Percentiles rank a stretch among this genome's conserved stretches.
Conservation (phyloP, 495 filamentous ascomycete species). For the Bathelium albidoporum region DNA sequence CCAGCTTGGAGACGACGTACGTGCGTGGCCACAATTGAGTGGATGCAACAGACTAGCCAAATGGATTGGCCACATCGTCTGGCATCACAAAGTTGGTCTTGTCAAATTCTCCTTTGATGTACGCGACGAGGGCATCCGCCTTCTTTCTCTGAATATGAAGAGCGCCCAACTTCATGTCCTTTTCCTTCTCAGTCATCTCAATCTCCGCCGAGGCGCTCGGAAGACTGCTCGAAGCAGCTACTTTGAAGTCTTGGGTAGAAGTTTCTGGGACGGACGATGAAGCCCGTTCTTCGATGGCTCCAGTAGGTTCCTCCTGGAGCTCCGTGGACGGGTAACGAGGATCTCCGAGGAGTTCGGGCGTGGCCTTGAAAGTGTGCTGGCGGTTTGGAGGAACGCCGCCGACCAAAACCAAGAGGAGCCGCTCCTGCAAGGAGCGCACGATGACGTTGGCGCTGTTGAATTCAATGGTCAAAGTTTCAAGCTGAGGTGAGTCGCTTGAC, state of each 20-base stretch:
- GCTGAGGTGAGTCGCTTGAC: neutral
- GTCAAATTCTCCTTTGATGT: constrained; percentile 25
- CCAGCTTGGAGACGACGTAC: neutral
- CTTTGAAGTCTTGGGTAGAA: neutral
- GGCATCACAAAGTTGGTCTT: constrained; percentile 30
- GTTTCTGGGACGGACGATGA: constrained; percentile 11
- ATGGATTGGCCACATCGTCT: constrained; percentile 15
- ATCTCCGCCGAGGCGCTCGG: neutral
- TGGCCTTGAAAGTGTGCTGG: constrained; percentile 23
- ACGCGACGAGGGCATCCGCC: constrained; percentile 29
- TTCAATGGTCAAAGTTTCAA: constrained; percentile 32
- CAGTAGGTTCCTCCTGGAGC: neutral
- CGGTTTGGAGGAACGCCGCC: constrained; percentile 29
- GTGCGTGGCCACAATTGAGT: neutral
- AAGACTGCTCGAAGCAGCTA: constrained; percentile 8
- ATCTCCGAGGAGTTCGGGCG: constrained; percentile 23
- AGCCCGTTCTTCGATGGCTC: constrained; percentile 7
- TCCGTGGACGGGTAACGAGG: constrained; percentile 23
- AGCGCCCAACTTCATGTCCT: constrained; percentile 23
- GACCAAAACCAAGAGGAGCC: constrained; percentile 30
- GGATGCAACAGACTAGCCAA: neutral
- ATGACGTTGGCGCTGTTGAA: constrained; percentile 28
- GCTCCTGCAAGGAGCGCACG: constrained; percentile 30
- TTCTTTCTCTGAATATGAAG: constrained; percentile 32
- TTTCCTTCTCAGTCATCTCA: constrained; percentile 18